Evolutionary conservation across 257 asterid species (phyloP), one percentile per base, ranked within the genome.

Genomic region (Solanum tarijense): DNA sequence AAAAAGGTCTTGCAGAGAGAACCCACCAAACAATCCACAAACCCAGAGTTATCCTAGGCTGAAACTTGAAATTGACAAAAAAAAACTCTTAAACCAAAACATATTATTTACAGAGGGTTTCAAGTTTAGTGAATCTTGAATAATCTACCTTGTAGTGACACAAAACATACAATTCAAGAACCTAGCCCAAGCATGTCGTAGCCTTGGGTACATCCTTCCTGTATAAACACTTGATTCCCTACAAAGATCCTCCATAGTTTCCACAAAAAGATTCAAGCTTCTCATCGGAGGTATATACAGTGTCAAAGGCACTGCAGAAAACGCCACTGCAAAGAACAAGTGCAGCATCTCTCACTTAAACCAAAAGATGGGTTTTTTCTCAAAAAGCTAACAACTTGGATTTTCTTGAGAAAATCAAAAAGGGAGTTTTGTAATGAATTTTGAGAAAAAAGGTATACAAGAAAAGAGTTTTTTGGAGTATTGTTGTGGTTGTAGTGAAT

Each of bases 201-300:
- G 23, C 36, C 98, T 96, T 34, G 98, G 97, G 58, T 90, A 93
- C 13, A 92, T 25, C 91, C 98, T 88, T 10, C 86, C 89, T 4
- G 95, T 91, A 13, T 94, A 92, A 48, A 89, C 90, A 83, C 95
- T 90, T 0, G 98, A 91, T 21, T 94, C 99, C 91, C 94, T 92
- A 94, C 94, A 95, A 85, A 95, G 85, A 32, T 89, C 92, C 88
- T 96, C 96, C 75, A 96, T 65, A 20, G 93, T 93, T 92, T 93
- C 98, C 84, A 96, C 91, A 65, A 96, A 96, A 0, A 91, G 89
- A 90, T 90, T 96, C 92, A 96, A 90, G 92, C 94, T 94, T 76
- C 99, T 93, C 46, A 96, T 75, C 1, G 99, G 99, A n/a, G 98
- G 99, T 36, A 96, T 90, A 91, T 96, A 96, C 34, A 96, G 93